These are phyloP conservation scores for Backusella mclennaniae DNA, from an alignment of 192 early-diverging fungal genomes.

Conservation along the genomic window DNA sequence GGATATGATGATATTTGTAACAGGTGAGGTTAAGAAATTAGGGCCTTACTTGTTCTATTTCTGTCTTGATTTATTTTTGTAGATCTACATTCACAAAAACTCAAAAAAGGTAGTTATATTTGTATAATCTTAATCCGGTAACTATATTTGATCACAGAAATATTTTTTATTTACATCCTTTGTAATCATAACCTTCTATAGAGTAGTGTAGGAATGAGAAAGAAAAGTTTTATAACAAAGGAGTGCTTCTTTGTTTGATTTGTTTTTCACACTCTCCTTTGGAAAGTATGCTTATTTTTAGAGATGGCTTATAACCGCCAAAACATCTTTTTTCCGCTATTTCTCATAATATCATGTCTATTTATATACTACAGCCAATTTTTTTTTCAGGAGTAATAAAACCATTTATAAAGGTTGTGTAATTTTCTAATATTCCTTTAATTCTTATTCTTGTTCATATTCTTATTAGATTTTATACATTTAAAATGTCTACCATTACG, in stretches of 20 bases:
- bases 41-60: not conserved
- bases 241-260: conserved; percentile 6
- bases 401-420: not conserved
- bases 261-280: conserved; percentile 4
- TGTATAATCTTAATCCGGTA: conserved; percentile 2
- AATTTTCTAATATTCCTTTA: too few species aligned
- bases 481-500: conserved; percentile 3
- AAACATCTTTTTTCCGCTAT: not conserved
- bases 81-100: not conserved
- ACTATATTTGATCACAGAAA: not conserved
- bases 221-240: conserved; percentile 7
- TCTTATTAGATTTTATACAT: not conserved
- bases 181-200: not conserved
- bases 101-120: not conserved
- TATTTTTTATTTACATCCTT: conserved; percentile 1
- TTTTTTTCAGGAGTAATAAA: conserved; percentile 3
- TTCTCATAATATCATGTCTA: conserved; percentile 4
- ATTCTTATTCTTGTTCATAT: not conserved
- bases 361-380: not conserved
- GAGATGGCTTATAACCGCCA: conserved; percentile 6
- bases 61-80: conserved; percentile 2
- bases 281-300: conserved; percentile 1
- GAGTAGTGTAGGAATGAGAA: not conserved
- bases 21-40: not conserved
- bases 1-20: not conserved